These are phyloP conservation scores for Phytophthora megakarya DNA, from an alignment of 352 stramenopile genomes.

Conservation along the genomic window DNA sequence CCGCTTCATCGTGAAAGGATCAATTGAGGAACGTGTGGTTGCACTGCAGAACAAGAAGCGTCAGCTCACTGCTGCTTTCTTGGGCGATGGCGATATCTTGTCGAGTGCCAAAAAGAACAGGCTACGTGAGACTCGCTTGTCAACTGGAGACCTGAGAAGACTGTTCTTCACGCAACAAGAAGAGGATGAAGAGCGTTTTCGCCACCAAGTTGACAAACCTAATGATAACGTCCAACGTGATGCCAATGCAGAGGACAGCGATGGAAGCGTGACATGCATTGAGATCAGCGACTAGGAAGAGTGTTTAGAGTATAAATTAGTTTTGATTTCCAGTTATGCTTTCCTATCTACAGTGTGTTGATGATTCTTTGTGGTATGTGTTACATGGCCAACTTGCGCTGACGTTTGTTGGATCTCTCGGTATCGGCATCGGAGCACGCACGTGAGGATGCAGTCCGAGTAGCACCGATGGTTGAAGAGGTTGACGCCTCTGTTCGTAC, in stretches of 20 bases:
- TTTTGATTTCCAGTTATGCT: slow-evolving; percentile 17
- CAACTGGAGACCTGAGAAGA: slow-evolving; percentile 47
- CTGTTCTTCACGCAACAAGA: slow-evolving; percentile 56
- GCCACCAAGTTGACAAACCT: background rate
- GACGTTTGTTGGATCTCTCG: slow-evolving; percentile 34
- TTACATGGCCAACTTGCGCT: slow-evolving; percentile 39
- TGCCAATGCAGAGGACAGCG: slow-evolving; percentile 12
- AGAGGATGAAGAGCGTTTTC: slow-evolving; percentile 18
- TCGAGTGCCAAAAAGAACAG: slow-evolving; percentile 30
- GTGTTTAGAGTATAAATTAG: slow-evolving; percentile 42
- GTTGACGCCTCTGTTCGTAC: slow-evolving; percentile 20
- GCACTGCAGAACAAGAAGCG: slow-evolving; percentile 89
- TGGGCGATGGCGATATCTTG: slow-evolving; percentile 51
- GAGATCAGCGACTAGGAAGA: slow-evolving; percentile 36
- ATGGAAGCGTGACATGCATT: slow-evolving; percentile 38
- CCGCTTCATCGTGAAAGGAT: slow-evolving; percentile 86
- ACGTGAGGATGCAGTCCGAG: slow-evolving; percentile 34
- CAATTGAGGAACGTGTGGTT: slow-evolving; percentile 91
- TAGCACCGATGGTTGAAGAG: slow-evolving; percentile 32
- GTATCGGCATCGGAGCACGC: slow-evolving; percentile 25
- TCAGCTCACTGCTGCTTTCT: slow-evolving; percentile 71
- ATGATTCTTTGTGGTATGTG: slow-evolving; percentile 30
- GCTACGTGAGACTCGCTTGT: slow-evolving; percentile 39
- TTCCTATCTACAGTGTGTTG: slow-evolving; percentile 36
- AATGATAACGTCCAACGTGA: background rate